Percentiles rank a stretch among this genome's conserved stretches.
Conservation (phyloP, 2,329 filamentous ascomycete genomes). For the Cercospora brassicicola region DNA sequence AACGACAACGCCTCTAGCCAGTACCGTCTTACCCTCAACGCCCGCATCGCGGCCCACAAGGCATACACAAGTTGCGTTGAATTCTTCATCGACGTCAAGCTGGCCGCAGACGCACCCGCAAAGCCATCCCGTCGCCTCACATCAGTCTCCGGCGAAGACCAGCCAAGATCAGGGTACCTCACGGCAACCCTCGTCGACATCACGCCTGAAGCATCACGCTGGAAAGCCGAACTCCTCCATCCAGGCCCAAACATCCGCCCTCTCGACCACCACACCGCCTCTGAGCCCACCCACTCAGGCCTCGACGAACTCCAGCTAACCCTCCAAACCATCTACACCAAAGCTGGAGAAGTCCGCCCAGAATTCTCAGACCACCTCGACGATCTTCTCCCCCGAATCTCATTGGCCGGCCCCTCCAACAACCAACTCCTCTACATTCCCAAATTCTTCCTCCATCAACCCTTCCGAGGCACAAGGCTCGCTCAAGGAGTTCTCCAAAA, state of each 20-base stretch:
- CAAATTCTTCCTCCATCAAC: not conserved
- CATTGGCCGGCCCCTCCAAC: not conserved
- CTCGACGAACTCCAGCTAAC: not conserved
- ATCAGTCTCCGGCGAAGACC: not conserved
- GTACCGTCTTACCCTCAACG: not conserved
- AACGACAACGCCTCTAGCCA: not conserved
- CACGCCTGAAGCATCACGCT: not conserved
- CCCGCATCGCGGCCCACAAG: not conserved
- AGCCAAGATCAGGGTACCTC: not conserved
- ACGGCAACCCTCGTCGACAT: not conserved
- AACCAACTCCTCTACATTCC: not conserved
- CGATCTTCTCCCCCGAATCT: not conserved
- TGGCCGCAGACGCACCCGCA: too few relatives aligned
- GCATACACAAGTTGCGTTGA: not conserved
- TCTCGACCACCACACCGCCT: not conserved
- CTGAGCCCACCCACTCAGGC: not conserved
- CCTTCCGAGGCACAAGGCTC: not conserved
- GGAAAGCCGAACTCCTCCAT: not conserved
- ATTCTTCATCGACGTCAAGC: too few relatives aligned
- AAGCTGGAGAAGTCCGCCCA: not conserved
- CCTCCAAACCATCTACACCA: conserved; percentile 7
- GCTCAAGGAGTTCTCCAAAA: not conserved
- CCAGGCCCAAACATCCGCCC: not conserved
- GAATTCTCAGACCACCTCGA: not conserved
- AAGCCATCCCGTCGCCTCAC: too few relatives aligned